phyloP scores from a whole-genome alignment of 2,329 filamentous ascomycete genomes.

The Aureobasidium sp. region DNA sequence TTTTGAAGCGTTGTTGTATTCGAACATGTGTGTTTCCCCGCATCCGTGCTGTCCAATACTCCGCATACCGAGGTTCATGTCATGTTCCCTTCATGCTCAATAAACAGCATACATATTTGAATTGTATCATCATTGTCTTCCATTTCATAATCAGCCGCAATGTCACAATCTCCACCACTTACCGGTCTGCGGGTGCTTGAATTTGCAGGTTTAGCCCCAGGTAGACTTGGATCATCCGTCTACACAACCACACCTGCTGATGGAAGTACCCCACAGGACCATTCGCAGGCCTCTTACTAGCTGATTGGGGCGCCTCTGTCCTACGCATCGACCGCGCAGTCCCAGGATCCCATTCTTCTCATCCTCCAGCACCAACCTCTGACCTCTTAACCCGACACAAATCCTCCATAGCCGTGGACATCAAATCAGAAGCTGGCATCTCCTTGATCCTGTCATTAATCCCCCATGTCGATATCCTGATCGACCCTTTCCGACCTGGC shows the following conservation, averaged over 20 bases:
- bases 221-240: constrained; percentile 27
- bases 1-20: constrained; percentile 5
- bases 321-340: constrained; percentile 69
- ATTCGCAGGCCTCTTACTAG: constrained; percentile 80
- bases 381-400: constrained; percentile 80
- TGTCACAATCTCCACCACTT: constrained; percentile 39
- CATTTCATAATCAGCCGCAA: not conserved
- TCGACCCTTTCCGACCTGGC: constrained; percentile 89
- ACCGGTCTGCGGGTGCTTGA: constrained; percentile 57
- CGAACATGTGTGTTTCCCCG: constrained; percentile 4
- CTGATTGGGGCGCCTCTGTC: constrained; percentile 82
- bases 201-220: constrained; percentile 56
- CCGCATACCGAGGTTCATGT: not conserved
- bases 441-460: constrained; percentile 61
- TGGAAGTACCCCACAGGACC: constrained; percentile 50
- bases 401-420: constrained; percentile 68
- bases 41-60: not conserved
- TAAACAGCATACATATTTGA: not conserved
- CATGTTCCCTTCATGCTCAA: not conserved
- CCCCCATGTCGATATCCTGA: constrained; percentile 63
- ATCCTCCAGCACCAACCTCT: constrained; percentile 39
- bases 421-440: constrained; percentile 60
- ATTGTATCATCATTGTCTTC: not conserved
- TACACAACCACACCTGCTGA: not conserved
- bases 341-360: constrained; percentile 31